phyloP scores from a whole-genome alignment of 345 rosid genomes.

The Lenwebbia sp. region DNA sequence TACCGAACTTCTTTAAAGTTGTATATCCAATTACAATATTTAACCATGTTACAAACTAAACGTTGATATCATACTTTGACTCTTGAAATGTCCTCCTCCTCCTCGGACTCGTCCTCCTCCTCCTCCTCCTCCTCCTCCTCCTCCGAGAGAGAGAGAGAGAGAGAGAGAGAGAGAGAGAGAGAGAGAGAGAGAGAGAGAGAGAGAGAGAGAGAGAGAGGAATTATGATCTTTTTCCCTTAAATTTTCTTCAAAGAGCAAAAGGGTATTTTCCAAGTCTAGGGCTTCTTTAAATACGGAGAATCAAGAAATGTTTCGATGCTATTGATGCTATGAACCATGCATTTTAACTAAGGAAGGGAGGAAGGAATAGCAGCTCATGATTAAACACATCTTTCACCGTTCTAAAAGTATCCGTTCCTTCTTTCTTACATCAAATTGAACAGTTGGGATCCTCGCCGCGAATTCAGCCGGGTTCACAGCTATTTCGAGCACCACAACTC shows the following conservation, averaged over 20 bases:
- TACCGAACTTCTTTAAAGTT: not conserved
- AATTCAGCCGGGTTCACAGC: no score
- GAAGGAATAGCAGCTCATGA: not conserved
- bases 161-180: no score
- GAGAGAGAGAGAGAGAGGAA: not conserved
- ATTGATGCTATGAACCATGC: not conserved
- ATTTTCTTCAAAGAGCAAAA: not conserved
- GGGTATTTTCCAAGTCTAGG: not conserved
- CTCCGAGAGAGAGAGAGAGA: no score
- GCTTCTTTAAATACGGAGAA: not conserved
- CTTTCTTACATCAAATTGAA: not conserved
- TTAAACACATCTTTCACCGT: not conserved
- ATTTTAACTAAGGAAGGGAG: not conserved
- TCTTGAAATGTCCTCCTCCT: not conserved
- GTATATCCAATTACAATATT: not conserved
- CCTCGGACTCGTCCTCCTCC: no score
- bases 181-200: no score
- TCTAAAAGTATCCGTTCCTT: not conserved
- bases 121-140: no score
- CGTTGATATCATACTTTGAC: not conserved
- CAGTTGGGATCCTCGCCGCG: not conserved
- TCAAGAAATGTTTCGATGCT: not conserved
- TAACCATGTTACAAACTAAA: not conserved
- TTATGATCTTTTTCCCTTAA: not conserved
- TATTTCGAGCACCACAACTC: no score